Conservation (phyloP, 192 early-diverging fungal genomes). For the Borealophlyctis nickersoniae region DNA sequence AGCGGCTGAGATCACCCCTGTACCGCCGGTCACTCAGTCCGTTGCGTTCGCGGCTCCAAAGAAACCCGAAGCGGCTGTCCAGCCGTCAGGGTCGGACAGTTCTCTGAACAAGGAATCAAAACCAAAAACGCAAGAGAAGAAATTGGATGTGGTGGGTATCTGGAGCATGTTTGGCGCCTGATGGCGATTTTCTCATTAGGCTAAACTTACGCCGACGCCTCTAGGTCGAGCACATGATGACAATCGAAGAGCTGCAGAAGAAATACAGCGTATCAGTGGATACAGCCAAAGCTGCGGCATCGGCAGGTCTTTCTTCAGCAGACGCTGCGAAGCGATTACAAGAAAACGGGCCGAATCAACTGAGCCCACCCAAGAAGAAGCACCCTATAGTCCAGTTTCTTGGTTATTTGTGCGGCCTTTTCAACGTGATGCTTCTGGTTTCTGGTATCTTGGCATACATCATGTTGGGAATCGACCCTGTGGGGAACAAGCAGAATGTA, state of each 20-base stretch:
- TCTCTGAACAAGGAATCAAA: background rate
- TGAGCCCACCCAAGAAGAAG: conserved; percentile 83
- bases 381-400: conserved; percentile 75
- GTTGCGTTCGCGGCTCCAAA: background rate
- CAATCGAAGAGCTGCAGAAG: conserved; percentile 50
- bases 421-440: conserved; percentile 85
- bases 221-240: conserved; percentile 61
- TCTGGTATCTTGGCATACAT: conserved; percentile 81
- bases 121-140: conserved; percentile 16
- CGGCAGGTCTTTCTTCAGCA: conserved; percentile 61
- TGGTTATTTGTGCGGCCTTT: conserved; percentile 69
- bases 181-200: background rate
- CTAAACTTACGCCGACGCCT: background rate
- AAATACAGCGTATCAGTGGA: conserved; percentile 53
- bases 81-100: background rate
- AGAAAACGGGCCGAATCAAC: conserved; percentile 76
- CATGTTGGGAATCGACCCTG: conserved; percentile 72
- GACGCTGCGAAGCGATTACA: conserved; percentile 65
- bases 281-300: conserved; percentile 59
- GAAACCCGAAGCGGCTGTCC: background rate
- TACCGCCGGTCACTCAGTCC: background rate
- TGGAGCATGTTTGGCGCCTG: background rate
- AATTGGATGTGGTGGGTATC: conserved; percentile 36
- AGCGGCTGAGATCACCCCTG: too few species aligned
- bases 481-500: conserved; percentile 76